Percentiles rank a stretch among this genome's conserved stretches.
Conservation (phyloP, 2,329 filamentous ascomycete species). For the Beauveria asiatica region DNA sequence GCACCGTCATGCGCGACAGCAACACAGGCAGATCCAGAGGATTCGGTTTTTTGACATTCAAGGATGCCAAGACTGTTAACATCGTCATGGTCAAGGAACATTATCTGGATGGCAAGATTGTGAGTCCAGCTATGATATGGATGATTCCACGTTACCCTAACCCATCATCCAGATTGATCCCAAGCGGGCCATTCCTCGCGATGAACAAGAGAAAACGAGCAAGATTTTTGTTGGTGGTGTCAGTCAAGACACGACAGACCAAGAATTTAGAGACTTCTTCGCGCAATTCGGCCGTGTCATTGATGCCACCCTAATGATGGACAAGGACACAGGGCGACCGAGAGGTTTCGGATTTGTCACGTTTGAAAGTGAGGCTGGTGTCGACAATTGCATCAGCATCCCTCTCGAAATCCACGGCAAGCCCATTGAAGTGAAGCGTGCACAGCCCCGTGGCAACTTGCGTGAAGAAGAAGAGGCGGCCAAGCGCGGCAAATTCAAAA, state of each 20-base stretch:
- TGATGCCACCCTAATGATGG: slow-evolving; percentile 98
- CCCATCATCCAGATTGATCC: slow-evolving; percentile 69
- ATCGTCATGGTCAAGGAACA: slow-evolving; percentile 99
- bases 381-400: slow-evolving; percentile 78
- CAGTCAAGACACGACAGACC: slow-evolving; percentile 91
- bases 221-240: slow-evolving; percentile 99
- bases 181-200: slow-evolving; percentile 91
- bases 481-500: slow-evolving; percentile 53
- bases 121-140: slow-evolving; percentile 37
- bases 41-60: slow-evolving; percentile 97
- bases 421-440: slow-evolving; percentile 96
- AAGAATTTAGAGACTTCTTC: slow-evolving; percentile 95
- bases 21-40: slow-evolving; percentile 88
- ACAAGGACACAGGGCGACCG: slow-evolving; percentile 96
- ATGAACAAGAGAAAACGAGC: slow-evolving; percentile 95
- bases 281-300: slow-evolving; percentile 93
- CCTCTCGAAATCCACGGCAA: slow-evolving; percentile 92
- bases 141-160: slow-evolving; percentile 15
- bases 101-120: slow-evolving; percentile 95
- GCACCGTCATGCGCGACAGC: slow-evolving; percentile 98
- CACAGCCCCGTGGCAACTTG: slow-evolving; percentile 89
- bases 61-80: slow-evolving; percentile 94
- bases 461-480: slow-evolving; percentile 78
- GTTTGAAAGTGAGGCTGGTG: slow-evolving; percentile 90
- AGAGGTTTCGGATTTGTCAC: slow-evolving; percentile 97